Evolutionary conservation across 1,284 basidiomycete genomes (phyloP).

Genomic region (Pterulicium gracile): DNA sequence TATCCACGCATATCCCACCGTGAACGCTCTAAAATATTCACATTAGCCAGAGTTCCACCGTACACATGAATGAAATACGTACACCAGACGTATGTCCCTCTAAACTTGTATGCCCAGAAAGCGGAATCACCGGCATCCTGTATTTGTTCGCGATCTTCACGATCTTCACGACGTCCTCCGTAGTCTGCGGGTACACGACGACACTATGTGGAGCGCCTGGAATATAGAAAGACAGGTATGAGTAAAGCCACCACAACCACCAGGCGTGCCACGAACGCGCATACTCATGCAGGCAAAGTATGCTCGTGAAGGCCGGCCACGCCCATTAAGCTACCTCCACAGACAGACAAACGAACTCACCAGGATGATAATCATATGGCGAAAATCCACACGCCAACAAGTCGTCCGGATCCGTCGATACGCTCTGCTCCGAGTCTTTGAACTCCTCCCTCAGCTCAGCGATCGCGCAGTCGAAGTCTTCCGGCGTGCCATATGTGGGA

Average conservation of each 20-base stretch:
- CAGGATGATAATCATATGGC: slow-evolving; percentile 44
- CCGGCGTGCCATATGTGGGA: slow-evolving; percentile 29
- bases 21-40: slow-evolving; percentile 26
- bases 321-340: too few relatives aligned
- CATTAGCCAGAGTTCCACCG: slow-evolving; percentile 2
- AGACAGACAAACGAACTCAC: slow-evolving; percentile 20
- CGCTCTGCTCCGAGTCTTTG: slow-evolving; percentile 20
- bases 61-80: slow-evolving; percentile 14
- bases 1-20: slow-evolving; percentile 79
- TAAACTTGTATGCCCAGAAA: slow-evolving; percentile 59
- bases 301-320: too few relatives aligned
- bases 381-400: slow-evolving; percentile 48
- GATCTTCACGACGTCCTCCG: slow-evolving; percentile 60
- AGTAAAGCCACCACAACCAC: neutral
- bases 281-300: too few relatives aligned
- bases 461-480: slow-evolving; percentile 43
- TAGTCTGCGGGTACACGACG: slow-evolving; percentile 41
- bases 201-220: slow-evolving; percentile 36
- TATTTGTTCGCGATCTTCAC: slow-evolving; percentile 57
- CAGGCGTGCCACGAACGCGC: too few relatives aligned
- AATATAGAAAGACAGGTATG: neutral
- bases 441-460: slow-evolving; percentile 33
- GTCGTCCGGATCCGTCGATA: slow-evolving; percentile 46
- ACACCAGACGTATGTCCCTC: slow-evolving; percentile 62
- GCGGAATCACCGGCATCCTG: slow-evolving; percentile 62